Evolutionary conservation across 2,329 filamentous ascomycete species (phyloP), one percentile per base, ranked within the genome.

Genomic region (Parasarocladium wereldwijsianum): DNA sequence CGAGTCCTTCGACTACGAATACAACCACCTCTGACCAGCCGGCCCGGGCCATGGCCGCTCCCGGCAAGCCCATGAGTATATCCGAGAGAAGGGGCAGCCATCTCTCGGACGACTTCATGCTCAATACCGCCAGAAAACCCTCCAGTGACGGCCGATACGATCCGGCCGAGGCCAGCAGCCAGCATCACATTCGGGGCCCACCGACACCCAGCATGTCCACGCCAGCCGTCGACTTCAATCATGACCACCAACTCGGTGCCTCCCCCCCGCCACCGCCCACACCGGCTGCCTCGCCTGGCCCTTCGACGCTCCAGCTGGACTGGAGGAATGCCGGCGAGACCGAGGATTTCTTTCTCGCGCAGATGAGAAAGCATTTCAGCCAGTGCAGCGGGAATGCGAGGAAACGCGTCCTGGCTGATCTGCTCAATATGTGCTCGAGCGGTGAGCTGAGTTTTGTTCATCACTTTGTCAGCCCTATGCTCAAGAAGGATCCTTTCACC

Each of bases 401-500:
- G 34, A 81, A 85, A 43, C 70, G 81, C 22, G 71, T 93, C 43
- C 61, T 98, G 35, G 83, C 83, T 29, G 86, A 93, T 49, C 62
- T 98, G 34, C 62, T 98, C 39, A 93, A 93, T 46, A 70, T 93
- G 42, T 98, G 90, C 59, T 92, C 92, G 42, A 94, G 83, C 44
- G 85, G 92, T 46, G 80, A 93, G 52, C 64, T 98, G 40, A 93
- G 85, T 54, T 96, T 94, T 49, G 86, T 98, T 13, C 84, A 92
- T 42, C 84, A 92, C 50, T 93, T 93, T 54, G 87, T 98, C 42
- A 87, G 84, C 50, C 90, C 90, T 17, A 60, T 92, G 37, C 58
- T 98, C 39, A 94, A 94, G 57, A 93, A 94, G 52, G 90, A 98
- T 50, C 90, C 90, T 0, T 96, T 98, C 46, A 83, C 78, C 29